A percentile compares a stretch with the other conserved stretches of the same genome.
Evolutionary conservation across 2,329 filamentous ascomycete genomes (phyloP).

Genomic region (Cordyceps cateniannulata): DNA sequence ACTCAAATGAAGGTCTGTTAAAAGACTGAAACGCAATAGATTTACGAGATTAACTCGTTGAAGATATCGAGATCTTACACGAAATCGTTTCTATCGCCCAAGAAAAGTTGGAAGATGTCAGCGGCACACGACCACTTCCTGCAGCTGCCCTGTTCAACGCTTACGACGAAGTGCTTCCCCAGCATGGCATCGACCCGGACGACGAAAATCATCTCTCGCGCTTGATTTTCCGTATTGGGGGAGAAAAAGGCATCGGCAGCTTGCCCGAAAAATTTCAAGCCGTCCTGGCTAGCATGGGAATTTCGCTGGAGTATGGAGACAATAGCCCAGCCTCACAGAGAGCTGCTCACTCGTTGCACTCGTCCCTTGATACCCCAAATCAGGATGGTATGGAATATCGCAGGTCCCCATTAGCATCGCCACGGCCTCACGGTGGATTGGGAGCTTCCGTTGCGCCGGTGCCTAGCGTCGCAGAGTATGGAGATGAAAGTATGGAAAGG

Average conservation of each 20-base stretch:
- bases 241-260: slow-evolving; percentile 48
- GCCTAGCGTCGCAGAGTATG: neutral
- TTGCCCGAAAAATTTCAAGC: slow-evolving; percentile 65
- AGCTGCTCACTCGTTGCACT: neutral
- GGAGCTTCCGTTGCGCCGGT: neutral
- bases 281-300: slow-evolving; percentile 62
- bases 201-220: slow-evolving; percentile 70
- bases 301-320: slow-evolving; percentile 58
- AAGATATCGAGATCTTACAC: slow-evolving; percentile 71
- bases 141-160: slow-evolving; percentile 75
- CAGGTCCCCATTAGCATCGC: neutral
- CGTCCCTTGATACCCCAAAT: neutral
- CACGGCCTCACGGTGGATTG: neutral
- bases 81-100: slow-evolving; percentile 69
- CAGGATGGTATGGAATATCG: neutral
- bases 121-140: slow-evolving; percentile 58
- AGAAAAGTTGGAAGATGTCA: slow-evolving; percentile 48
- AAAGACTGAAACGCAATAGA: neutral
- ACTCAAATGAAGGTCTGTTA: slow-evolving; percentile 53
- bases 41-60: slow-evolving; percentile 1
- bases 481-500: neutral
- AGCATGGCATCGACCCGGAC: slow-evolving; percentile 63
- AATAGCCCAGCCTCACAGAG: slow-evolving; percentile 21
- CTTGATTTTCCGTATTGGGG: slow-evolving; percentile 73
- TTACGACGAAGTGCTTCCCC: slow-evolving; percentile 69